Evolutionary conservation across 331 rosid genomes (phyloP).

Genomic region (Erythrophleum ivorense): DNA sequence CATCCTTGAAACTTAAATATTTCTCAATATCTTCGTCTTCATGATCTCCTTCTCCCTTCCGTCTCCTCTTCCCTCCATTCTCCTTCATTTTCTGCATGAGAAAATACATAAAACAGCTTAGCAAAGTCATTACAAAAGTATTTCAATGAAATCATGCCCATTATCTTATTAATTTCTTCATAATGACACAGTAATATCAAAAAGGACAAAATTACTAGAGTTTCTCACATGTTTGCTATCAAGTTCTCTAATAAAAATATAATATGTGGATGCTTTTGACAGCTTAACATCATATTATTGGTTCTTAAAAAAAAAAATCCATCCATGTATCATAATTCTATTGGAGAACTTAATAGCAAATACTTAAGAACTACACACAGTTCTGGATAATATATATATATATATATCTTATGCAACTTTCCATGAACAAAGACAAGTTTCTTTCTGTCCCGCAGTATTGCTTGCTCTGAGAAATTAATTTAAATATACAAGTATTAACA

Average conservation of each 20-base stretch:
- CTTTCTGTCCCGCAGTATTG: not conserved
- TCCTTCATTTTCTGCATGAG: conserved; percentile 72
- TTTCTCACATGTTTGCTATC: not conserved
- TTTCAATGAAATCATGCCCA: not conserved
- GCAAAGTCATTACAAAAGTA: not conserved
- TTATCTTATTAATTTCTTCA: not conserved
- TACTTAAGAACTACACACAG: not conserved
- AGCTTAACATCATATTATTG: not conserved
- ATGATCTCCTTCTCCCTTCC: conserved; percentile 41
- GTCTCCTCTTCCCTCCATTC: conserved; percentile 54
- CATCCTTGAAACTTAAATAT: conserved; percentile 54
- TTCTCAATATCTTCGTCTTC: conserved; percentile 59
- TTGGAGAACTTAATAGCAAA: not conserved
- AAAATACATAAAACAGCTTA: not conserved
- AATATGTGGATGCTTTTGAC: not conserved
- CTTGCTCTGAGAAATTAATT: not conserved
- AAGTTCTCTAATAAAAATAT: not conserved
- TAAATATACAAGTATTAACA: not conserved
- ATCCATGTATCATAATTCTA: not conserved
- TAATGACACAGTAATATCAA: not conserved
- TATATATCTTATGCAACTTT: not conserved
- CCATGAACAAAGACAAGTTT: not conserved
- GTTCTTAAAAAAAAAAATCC: not conserved
- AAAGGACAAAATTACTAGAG: not conserved
- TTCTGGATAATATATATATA: not conserved